phyloP scores from a whole-genome alignment of 768 basidiomycete genomes.

The Tricholoma furcatifolium region DNA sequence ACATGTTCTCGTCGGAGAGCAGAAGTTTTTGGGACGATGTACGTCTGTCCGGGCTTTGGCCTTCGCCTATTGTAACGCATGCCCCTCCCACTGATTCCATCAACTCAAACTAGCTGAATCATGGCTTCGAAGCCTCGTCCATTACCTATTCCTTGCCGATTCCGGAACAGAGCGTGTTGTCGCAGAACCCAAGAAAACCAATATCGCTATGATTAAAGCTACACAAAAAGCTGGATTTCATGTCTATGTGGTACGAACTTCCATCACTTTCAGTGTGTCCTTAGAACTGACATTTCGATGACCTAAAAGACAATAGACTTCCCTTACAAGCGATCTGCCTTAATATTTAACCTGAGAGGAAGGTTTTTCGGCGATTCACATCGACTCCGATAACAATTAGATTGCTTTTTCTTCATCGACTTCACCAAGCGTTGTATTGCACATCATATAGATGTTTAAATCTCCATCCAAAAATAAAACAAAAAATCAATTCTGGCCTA shows the following conservation, averaged over 20 bases:
- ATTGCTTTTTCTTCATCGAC: no score
- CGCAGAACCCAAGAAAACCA: constrained; percentile 39
- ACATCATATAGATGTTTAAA: no score
- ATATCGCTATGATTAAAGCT: constrained; percentile 24
- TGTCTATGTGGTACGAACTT: constrained; percentile 21
- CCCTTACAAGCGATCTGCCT: constrained; percentile 31
- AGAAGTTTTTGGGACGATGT: constrained; percentile 46
- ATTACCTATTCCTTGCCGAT: constrained; percentile 44
- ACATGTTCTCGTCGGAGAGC: constrained; percentile 47
- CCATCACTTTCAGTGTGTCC: no score
- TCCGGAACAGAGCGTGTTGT: constrained; percentile 38
- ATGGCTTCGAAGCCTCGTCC: constrained; percentile 36
- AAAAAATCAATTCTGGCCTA: no score
- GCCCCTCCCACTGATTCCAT: no score
- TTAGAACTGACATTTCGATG: no score
- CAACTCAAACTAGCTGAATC: constrained; percentile 33
- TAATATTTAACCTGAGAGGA: constrained; percentile 28
- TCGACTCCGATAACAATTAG: no score
- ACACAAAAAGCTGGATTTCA: constrained; percentile 23
- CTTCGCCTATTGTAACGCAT: no score
- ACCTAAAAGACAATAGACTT: constrained; percentile 29
- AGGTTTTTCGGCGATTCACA: constrained; percentile 29
- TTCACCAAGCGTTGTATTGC: no score
- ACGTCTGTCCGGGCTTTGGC: no score
- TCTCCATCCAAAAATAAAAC: no score